Evolutionary conservation across 306 rosid species (phyloP).

Genomic region (Quillaja saponaria): DNA sequence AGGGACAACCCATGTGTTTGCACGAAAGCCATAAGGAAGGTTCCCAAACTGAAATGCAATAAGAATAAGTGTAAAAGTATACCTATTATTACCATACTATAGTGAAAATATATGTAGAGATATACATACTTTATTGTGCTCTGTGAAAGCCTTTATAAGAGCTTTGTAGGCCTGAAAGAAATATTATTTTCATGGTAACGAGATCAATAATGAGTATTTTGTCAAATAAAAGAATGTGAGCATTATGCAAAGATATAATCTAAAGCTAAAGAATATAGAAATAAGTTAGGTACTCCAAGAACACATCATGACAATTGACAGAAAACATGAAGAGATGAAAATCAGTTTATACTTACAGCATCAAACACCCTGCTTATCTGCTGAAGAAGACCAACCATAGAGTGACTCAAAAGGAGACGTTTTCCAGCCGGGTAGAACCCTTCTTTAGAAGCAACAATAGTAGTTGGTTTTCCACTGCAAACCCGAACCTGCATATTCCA

Average conservation of each 20-base stretch:
- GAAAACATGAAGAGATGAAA: neutral
- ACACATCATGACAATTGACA: too few species aligned
- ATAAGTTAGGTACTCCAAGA: neutral
- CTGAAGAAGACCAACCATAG: constrained; percentile 83
- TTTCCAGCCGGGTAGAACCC: constrained; percentile 98
- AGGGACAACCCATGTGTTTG: constrained; percentile 98
- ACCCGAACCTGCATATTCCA: constrained; percentile 64
- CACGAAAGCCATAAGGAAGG: constrained; percentile 94
- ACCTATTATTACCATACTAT: constrained; percentile 12
- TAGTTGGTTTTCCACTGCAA: constrained; percentile 92
- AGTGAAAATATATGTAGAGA: constrained; percentile 13
- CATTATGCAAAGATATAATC: neutral
- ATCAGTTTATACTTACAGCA: constrained; percentile 53
- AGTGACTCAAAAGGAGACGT: constrained; percentile 62
- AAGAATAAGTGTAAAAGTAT: constrained; percentile 21
- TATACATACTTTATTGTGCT: constrained; percentile 78
- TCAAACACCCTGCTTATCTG: constrained; percentile 92
- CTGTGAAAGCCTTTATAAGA: constrained; percentile 86
- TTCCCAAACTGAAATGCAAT: constrained; percentile 84
- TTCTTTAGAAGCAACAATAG: constrained; percentile 72
- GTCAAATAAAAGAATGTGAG: neutral
- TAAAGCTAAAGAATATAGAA: neutral
- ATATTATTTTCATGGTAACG: constrained; percentile 6
- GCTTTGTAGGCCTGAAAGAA: constrained; percentile 78
- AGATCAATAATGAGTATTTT: neutral